Percentiles rank a stretch among this genome's conserved stretches.
These are phyloP conservation scores for Exsudoporus frostii DNA, from an alignment of 768 basidiomycete species.

Conservation along the genomic window DNA sequence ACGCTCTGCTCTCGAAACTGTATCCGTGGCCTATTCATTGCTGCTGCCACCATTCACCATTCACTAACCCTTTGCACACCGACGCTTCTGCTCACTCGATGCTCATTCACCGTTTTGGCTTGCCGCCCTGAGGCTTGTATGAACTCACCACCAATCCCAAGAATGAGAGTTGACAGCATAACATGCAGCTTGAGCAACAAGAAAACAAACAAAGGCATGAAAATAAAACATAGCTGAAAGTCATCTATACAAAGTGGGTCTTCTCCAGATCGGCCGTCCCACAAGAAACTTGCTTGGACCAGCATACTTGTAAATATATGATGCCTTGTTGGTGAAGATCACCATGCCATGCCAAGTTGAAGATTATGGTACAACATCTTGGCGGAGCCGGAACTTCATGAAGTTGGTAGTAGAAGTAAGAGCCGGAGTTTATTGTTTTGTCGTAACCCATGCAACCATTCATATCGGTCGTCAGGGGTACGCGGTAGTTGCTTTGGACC, in stretches of 20 bases:
- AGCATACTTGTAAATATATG: constrained; percentile 58
- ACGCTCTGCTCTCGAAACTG: background rate
- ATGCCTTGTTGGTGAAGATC: constrained; percentile 59
- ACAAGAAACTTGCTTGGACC: constrained; percentile 43
- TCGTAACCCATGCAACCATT: no score
- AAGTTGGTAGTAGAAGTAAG: no score
- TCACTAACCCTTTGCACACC: background rate
- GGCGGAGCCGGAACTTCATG: no score
- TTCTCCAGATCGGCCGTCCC: constrained; percentile 36
- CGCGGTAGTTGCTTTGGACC: no score
- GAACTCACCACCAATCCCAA: background rate
- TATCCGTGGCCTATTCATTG: background rate
- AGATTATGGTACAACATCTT: no score
- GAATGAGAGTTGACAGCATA: constrained; percentile 18
- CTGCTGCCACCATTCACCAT: constrained; percentile 5
- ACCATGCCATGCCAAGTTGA: no score
- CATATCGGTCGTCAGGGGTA: no score
- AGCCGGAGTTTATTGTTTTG: no score
- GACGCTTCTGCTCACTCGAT: background rate
- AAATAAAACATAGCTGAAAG: background rate
- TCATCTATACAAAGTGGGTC: constrained; percentile 16
- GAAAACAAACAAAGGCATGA: background rate
- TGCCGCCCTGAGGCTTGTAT: constrained; percentile 7
- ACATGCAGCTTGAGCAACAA: constrained; percentile 9
- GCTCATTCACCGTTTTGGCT: constrained; percentile 1